These are phyloP conservation scores for Pilatotrama ljubarskyi DNA, from an alignment of 768 basidiomycete species.

Conservation along the genomic window DNA sequence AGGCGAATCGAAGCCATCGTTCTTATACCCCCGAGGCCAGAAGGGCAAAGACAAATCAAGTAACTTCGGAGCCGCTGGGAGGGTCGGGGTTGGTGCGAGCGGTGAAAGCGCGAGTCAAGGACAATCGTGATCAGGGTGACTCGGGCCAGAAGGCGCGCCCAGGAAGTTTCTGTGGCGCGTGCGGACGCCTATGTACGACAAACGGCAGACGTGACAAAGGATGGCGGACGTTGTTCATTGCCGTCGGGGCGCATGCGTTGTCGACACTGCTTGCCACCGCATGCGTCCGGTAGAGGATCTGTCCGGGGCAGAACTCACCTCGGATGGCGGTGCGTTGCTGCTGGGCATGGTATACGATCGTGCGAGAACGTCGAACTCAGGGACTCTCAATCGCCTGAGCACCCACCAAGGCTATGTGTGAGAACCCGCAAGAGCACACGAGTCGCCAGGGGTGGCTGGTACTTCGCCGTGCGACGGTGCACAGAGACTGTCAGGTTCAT, in stretches of 20 bases:
- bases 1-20: not conserved
- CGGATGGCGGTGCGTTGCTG: too few species aligned
- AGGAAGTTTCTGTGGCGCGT: not conserved
- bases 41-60: not conserved
- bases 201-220: not conserved
- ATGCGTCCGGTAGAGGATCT: not conserved
- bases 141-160: not conserved
- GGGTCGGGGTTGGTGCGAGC: not conserved
- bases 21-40: not conserved
- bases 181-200: slow-evolving; percentile 7
- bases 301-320: too few species aligned
- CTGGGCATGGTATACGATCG: too few species aligned
- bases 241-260: not conserved
- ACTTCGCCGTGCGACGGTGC: too few species aligned
- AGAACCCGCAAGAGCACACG: too few species aligned
- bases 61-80: slow-evolving; percentile 1
- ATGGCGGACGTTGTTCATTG: not conserved
- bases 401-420: too few species aligned
- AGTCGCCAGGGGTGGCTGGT: too few species aligned
- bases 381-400: too few species aligned
- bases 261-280: not conserved
- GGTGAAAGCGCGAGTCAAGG: slow-evolving; percentile 9
- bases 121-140: slow-evolving; percentile 5
- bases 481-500: too few species aligned
- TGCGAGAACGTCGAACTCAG: too few species aligned